Conservation (phyloP, 352 stramenopile genomes). For the Albugo candida region DNA sequence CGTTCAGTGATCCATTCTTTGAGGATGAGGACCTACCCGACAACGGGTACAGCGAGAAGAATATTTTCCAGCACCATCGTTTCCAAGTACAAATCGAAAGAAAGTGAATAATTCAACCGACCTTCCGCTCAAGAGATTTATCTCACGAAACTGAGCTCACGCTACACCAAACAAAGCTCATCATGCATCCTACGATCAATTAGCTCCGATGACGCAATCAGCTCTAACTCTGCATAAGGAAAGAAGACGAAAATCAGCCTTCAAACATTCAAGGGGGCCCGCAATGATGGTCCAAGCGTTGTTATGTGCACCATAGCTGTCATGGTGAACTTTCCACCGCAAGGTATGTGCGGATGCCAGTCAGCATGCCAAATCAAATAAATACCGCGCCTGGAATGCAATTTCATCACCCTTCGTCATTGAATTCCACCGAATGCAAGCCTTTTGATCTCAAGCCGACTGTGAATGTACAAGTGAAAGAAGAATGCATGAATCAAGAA, state of each 20-base stretch:
- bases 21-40: too few relatives aligned
- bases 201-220: too few relatives aligned
- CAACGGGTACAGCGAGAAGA: too few relatives aligned
- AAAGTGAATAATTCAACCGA: too few relatives aligned
- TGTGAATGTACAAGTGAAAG: neutral
- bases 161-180: too few relatives aligned
- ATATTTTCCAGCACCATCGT: too few relatives aligned
- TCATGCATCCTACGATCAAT: too few relatives aligned
- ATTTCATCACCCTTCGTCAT: conserved; percentile 10
- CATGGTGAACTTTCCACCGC: conserved; percentile 13
- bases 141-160: too few relatives aligned
- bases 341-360: conserved; percentile 10
- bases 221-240: neutral
- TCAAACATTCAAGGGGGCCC: conserved; percentile 2
- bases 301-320: conserved; percentile 56
- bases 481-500: neutral
- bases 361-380: conserved; percentile 13
- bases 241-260: neutral
- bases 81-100: too few relatives aligned
- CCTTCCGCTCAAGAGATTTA: too few relatives aligned
- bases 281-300: conserved; percentile 66
- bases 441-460: conserved; percentile 15
- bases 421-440: conserved; percentile 16
- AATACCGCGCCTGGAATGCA: conserved; percentile 1
- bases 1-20: too few relatives aligned